Base-by-base conservation (phyloP, 2,329 filamentous ascomycete genomes). In the Dactylellina drechsleri region DNA sequence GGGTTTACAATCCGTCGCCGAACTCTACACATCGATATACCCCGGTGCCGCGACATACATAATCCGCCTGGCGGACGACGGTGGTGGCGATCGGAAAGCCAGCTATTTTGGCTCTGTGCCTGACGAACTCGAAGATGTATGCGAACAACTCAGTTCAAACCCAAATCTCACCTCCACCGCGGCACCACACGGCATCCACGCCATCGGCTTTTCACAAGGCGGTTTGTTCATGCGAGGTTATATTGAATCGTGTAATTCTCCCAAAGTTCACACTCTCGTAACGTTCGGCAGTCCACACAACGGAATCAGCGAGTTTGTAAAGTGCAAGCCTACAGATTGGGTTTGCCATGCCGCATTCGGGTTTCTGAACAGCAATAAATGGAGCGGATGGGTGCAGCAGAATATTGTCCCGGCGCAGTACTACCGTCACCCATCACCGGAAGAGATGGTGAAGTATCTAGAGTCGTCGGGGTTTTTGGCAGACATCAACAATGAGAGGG, bases 161-260 rank as follows among this genome's bases (percentile, higher is more conserved):
- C 40, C 57, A 18, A 66, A 74, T 41, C 70, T 74, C 36, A 67
- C 62, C 16, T 40, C 56, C 16, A 26, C 41, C 2, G 47, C 61
- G 1, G 70, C 70, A 43, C 62, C 70, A 1, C 18, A 64, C 58
- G 70, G 70, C n/a, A 20, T 74, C 28, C 70, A 74, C 45, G 70
- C 70, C n/a, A 84, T 99, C 41, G 95, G 95, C 28, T 97, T 99
- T 85, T 95, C 91, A 13, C 95, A 99, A 82, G 95, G 95, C 77
- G 95, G 95, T 0, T 92, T 97, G 82, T 97, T 99, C 84, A 87
- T 99, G n/a, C 89, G 95, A 72, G 95, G 87, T 23, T 93, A 96
- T 81, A 85, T 97, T 77, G 89, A 99, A 85, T 87, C 92, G 50
- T 99, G 95, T 85, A 95, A 93, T 81, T 36, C 43, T 8, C 90